Evolutionary conservation across 306 rosid genomes (phyloP).

Genomic region (Glycine latifolia): DNA sequence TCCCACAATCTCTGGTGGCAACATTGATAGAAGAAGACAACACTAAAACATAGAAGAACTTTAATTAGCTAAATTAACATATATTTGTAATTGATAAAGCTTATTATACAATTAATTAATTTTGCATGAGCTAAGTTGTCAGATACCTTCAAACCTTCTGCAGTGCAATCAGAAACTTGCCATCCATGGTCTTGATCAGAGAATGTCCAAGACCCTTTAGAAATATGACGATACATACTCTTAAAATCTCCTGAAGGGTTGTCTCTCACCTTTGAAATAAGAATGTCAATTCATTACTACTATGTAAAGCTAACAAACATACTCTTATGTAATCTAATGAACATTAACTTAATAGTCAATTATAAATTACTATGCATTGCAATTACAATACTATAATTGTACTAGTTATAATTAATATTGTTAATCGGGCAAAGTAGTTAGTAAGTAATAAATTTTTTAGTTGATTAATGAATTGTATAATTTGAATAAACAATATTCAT

Average conservation of each 20-base stretch:
- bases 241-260: slow-evolving; percentile 69
- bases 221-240: slow-evolving; percentile 74
- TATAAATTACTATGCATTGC: background rate
- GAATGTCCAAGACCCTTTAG: slow-evolving; percentile 87
- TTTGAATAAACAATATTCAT: background rate
- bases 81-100: background rate
- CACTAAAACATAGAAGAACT: slow-evolving; percentile 51
- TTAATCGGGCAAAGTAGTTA: background rate
- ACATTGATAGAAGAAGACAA: slow-evolving; percentile 63
- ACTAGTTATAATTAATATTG: background rate
- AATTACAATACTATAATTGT: background rate
- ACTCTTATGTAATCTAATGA: background rate
- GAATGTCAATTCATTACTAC: background rate
- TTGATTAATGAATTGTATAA: background rate
- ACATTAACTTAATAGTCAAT: background rate
- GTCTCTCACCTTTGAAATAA: slow-evolving; percentile 54
- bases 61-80: background rate
- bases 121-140: background rate
- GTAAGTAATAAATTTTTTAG: background rate
- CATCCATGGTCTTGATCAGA: slow-evolving; percentile 90
- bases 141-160: slow-evolving; percentile 75
- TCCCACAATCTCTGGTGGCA: slow-evolving; percentile 73
- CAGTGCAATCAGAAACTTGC: slow-evolving; percentile 89
- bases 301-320: background rate
- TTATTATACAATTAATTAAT: background rate